Percentiles rank a stretch among this genome's conserved stretches.
Conservation (phyloP, 306 rosid genomes). For the Cajanus cajan region DNA sequence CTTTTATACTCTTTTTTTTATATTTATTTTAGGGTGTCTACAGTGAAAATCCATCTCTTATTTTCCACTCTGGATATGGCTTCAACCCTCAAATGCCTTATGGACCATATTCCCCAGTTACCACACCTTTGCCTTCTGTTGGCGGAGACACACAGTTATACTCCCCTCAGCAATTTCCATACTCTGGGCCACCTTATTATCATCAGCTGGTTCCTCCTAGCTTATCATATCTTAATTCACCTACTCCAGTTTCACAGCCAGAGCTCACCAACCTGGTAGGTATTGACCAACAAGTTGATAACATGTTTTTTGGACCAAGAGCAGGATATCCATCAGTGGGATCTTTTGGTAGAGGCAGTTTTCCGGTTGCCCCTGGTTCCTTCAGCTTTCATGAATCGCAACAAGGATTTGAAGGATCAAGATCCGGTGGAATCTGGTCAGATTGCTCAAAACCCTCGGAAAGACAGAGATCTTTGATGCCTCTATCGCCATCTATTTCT, state of each 20-base stretch:
- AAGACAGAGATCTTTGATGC: constrained; percentile 68
- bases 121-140: constrained; percentile 78
- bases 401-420: constrained; percentile 71
- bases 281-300: constrained; percentile 74
- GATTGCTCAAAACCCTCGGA: constrained; percentile 74
- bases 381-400: constrained; percentile 74
- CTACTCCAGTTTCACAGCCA: constrained; percentile 68
- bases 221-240: constrained; percentile 68
- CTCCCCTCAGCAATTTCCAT: constrained; percentile 76
- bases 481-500: constrained; percentile 64
- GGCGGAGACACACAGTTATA: constrained; percentile 77
- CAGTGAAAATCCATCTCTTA: constrained; percentile 79
- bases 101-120: constrained; percentile 85
- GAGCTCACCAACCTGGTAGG: constrained; percentile 68
- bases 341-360: constrained; percentile 73
- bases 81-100: constrained; percentile 84
- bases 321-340: constrained; percentile 68
- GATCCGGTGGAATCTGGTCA: constrained; percentile 77
- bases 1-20: not conserved
- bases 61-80: constrained; percentile 87
- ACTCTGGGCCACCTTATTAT: constrained; percentile 73
- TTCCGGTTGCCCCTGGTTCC: constrained; percentile 59
- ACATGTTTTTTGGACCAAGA: constrained; percentile 75
- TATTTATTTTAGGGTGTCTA: constrained; percentile 65
- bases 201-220: constrained; percentile 62